Percentiles rank a stretch among this genome's conserved stretches.
Conservation (phyloP, 306 rosid species). For the Rosa rugosa region DNA sequence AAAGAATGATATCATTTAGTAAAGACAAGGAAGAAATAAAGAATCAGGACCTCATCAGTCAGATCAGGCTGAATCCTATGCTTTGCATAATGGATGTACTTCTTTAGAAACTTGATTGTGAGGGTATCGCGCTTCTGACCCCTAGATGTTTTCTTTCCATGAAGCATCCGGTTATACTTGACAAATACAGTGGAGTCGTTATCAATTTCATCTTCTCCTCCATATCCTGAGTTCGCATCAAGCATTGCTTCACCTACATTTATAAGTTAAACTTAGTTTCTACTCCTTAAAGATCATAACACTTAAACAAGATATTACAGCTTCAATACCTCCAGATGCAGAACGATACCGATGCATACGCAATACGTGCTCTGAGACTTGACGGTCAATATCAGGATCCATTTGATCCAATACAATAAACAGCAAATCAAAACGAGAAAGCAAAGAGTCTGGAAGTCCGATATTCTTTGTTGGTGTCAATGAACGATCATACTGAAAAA, state of each 20-base stretch:
- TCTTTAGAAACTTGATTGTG: slow-evolving; percentile 89
- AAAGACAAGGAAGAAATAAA: slow-evolving; percentile 15
- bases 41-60: slow-evolving; percentile 75
- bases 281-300: slow-evolving; percentile 14
- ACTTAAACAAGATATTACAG: slow-evolving; percentile 27
- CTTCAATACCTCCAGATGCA: slow-evolving; percentile 66
- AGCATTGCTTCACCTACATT: slow-evolving; percentile 65
- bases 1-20: neutral
- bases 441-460: slow-evolving; percentile 96
- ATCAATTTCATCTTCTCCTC: slow-evolving; percentile 88
- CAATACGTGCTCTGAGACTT: slow-evolving; percentile 87
- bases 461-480: slow-evolving; percentile 98
- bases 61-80: slow-evolving; percentile 97
- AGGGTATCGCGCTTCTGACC: slow-evolving; percentile 81
- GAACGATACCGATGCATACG: slow-evolving; percentile 96
- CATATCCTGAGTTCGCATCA: slow-evolving; percentile 68
- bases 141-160: slow-evolving; percentile 68
- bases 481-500: slow-evolving; percentile 87
- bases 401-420: slow-evolving; percentile 97
- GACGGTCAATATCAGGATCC: slow-evolving; percentile 98
- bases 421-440: slow-evolving; percentile 93
- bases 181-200: slow-evolving; percentile 74
- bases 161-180: slow-evolving; percentile 87
- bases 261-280: slow-evolving; percentile 21
- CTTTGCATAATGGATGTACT: slow-evolving; percentile 96